A percentile compares a stretch with the other conserved stretches of the same genome.
These are phyloP conservation scores for Fistulifera solaris DNA, from an alignment of 108 stramenopile genomes.

Conservation along the genomic window DNA sequence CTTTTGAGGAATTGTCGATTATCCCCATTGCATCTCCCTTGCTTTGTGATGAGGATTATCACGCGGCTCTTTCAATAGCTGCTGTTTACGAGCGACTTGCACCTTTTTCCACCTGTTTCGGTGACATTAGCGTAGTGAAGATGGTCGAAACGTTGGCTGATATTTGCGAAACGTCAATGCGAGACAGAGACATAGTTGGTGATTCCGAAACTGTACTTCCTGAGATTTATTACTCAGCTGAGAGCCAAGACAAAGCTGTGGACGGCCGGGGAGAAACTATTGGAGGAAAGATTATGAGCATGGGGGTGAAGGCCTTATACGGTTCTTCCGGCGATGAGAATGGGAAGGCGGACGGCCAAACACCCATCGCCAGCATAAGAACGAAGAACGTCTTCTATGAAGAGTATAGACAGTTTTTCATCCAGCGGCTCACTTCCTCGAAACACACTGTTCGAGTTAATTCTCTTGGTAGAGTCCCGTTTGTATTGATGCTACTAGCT, in stretches of 20 bases:
- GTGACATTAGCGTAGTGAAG: constrained; percentile 30
- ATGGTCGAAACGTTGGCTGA: constrained; percentile 41
- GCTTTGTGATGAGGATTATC: constrained; percentile 39
- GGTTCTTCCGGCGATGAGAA: constrained; percentile 20
- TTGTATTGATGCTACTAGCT: constrained; percentile 41
- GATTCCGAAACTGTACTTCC: constrained; percentile 1
- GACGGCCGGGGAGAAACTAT: constrained; percentile 25
- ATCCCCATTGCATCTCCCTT: constrained; percentile 57
- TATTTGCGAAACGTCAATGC: constrained; percentile 3
- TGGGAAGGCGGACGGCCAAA: constrained; percentile 8
- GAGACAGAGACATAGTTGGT: constrained; percentile 3
- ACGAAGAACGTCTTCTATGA: constrained; percentile 47
- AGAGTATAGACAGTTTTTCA: constrained; percentile 36
- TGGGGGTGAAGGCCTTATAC: constrained; percentile 66
- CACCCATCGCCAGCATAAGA: constrained; percentile 22
- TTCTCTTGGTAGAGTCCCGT: constrained; percentile 39
- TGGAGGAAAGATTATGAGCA: constrained; percentile 65
- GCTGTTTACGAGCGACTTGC: constrained; percentile 52
- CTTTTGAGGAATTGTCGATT: constrained; percentile 65
- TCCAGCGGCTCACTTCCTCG: constrained; percentile 21
- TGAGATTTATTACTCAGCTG: neutral
- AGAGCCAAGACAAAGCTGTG: neutral
- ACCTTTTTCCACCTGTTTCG: constrained; percentile 64
- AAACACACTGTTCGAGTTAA: constrained; percentile 40
- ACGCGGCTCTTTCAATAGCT: constrained; percentile 45